These are phyloP conservation scores for Rhododendron griersonianum DNA, from an alignment of 148 eudicot genomes.

Conservation along the genomic window DNA sequence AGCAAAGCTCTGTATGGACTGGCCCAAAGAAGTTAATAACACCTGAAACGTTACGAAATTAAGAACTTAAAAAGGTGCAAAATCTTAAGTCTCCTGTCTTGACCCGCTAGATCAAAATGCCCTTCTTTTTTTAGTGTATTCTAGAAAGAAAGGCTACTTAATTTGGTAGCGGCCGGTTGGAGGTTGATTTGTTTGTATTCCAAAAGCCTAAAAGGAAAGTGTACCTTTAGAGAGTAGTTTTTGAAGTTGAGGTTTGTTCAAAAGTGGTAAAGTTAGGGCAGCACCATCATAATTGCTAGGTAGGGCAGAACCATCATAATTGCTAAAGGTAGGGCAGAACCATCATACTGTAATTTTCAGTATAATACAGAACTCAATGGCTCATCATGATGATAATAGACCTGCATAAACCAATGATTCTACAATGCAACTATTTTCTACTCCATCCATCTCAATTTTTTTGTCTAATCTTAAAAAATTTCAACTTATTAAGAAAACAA, in stretches of 20 bases:
- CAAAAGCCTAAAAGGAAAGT: not conserved
- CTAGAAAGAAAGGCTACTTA: not conserved
- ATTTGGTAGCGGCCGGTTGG: not conserved
- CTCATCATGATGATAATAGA: not conserved
- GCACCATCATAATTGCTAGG: not conserved
- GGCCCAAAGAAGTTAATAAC: no score
- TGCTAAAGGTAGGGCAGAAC: not conserved
- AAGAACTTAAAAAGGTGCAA: no score
- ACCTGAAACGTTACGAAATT: no score
- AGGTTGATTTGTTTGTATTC: not conserved
- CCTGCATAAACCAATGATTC: not conserved
- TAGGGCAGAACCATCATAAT: not conserved
- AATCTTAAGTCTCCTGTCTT: no score
- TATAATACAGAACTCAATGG: constrained; percentile 1
- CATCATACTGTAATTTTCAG: not conserved
- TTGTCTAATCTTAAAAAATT: no score
- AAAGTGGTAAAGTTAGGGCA: not conserved
- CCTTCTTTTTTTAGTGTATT: not conserved
- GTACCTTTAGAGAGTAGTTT: not conserved
- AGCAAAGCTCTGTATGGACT: not conserved
- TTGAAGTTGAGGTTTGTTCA: not conserved
- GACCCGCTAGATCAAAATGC: not conserved
- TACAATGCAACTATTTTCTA: no score
- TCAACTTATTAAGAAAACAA: no score
- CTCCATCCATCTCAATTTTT: not conserved